A percentile compares a stretch with the other conserved stretches of the same genome.
Evolutionary conservation across 805 yeast genomes (phyloP).

Genomic region (Nakazawaea anatomiae): DNA sequence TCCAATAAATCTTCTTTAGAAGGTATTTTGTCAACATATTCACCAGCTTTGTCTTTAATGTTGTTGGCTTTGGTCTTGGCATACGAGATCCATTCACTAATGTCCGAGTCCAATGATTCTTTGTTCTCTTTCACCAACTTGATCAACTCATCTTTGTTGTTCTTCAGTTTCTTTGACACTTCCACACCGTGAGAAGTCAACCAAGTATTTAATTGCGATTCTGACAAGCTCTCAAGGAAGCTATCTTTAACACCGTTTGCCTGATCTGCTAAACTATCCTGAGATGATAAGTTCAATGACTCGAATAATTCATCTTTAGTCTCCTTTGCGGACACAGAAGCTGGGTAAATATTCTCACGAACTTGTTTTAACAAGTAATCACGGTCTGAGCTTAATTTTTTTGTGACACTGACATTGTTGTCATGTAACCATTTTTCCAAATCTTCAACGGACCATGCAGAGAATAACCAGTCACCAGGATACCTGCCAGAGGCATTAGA

Average conservation of each 20-base stretch:
- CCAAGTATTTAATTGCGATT: constrained; percentile 51
- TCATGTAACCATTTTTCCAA: constrained; percentile 43
- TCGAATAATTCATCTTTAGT: constrained; percentile 33
- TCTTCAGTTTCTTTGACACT: constrained; percentile 26
- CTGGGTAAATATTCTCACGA: constrained; percentile 37
- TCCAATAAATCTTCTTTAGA: neutral
- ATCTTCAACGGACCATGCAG: constrained; percentile 45
- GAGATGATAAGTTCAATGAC: constrained; percentile 30
- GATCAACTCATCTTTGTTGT: constrained; percentile 29
- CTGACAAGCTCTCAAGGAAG: constrained; percentile 46
- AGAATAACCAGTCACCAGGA: constrained; percentile 47
- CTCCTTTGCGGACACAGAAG: constrained; percentile 25
- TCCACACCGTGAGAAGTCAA: constrained; percentile 38
- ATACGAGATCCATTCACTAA: constrained; percentile 28
- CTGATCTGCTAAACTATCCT: constrained; percentile 28
- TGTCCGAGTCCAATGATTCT: constrained; percentile 30
- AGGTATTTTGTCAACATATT: neutral
- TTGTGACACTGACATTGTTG: constrained; percentile 32
- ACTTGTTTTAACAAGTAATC: constrained; percentile 41
- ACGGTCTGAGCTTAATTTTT: constrained; percentile 25
- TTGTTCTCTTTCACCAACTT: constrained; percentile 28
- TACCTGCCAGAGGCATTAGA: constrained; percentile 36
- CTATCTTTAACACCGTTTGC: constrained; percentile 34
- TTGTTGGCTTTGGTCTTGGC: constrained; percentile 28
- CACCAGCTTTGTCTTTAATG: constrained; percentile 11